A percentile compares a stretch with the other conserved stretches of the same genome.
Conservation (phyloP, 306 rosid species). For the Vachellia pachyceras region DNA sequence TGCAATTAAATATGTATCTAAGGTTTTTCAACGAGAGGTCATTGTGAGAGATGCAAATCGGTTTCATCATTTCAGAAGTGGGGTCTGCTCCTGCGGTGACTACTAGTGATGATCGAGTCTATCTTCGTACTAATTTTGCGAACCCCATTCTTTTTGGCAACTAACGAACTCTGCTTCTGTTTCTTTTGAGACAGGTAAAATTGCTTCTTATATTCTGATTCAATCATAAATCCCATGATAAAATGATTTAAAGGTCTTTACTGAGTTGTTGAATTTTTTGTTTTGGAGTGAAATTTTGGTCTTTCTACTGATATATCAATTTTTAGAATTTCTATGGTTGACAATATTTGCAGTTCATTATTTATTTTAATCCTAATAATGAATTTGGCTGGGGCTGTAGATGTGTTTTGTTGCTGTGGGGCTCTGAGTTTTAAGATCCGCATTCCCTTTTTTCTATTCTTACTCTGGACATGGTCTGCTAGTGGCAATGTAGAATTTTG, state of each 20-base stretch:
- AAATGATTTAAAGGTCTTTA: not conserved
- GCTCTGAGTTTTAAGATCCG: not conserved
- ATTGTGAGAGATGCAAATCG: constrained; percentile 11
- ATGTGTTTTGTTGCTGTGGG: too few relatives aligned
- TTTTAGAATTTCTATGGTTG: not conserved
- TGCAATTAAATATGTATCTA: not conserved
- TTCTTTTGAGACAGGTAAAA: not conserved
- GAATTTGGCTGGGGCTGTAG: not conserved
- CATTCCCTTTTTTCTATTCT: not conserved
- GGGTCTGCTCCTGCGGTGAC: not conserved
- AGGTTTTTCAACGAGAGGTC: not conserved
- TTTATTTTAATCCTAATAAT: not conserved
- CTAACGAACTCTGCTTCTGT: not conserved
- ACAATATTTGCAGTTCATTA: not conserved
- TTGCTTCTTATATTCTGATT: too few relatives aligned
- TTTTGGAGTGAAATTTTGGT: not conserved
- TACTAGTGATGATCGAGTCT: constrained; percentile 46
- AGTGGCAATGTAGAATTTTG: too few relatives aligned
- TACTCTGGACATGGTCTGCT: too few relatives aligned
- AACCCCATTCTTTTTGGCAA: not conserved
- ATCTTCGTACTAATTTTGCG: not conserved
- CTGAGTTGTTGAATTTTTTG: not conserved
- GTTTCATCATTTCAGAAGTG: constrained; percentile 10
- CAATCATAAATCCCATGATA: too few relatives aligned
- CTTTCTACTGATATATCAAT: not conserved